Base-by-base conservation (phyloP, 805 yeast genomes). In the Saturnispora mendoncae region DNA sequence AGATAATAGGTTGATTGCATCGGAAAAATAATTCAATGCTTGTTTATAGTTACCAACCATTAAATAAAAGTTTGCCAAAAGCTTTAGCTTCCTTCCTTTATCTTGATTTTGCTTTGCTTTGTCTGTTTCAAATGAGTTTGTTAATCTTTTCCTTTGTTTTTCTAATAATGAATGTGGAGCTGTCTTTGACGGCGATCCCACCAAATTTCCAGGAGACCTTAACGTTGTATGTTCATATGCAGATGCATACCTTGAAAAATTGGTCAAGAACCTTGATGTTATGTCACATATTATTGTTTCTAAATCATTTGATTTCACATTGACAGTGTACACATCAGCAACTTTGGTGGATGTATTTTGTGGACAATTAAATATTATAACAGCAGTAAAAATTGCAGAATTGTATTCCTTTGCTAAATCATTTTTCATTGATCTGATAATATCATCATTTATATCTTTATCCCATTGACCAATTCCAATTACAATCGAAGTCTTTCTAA, bases 141-240 rank as follows among this genome's bases (percentile, higher is more conserved):
- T 49, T 1, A 54, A 46, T 23, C 55, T 47, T 28, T 54, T 52
- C 32, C 52, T 57, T 30, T 44, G 50, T 39, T 55, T 53, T 17
- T 51, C 62, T 7, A 39, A 31, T 2, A 43, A 25, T 1, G 46
- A 30, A 23, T 40, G 40, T n/a, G 44, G 33, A 18, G 46, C 10
- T 9, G 24, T 7, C 19, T 18, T 21, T 21, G 47, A 43, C 4
- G 28, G 28, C 3, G 39, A 7, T 1, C 51, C 51, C 3, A 42
- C 35, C 2, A 56, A 36, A 8, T 78, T 71, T 0, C 83, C 84
- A 0, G 96, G 96, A 0, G 94, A 84, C 49, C 94, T 68, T 45
- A 86, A 68, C 0, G 95, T 82, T 28, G 85, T 83, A 55, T 83
- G 85, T 45, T 78, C 74, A 49, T 80, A 82, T 0, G 94, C 76